These are phyloP conservation scores for Nothopassalora personata DNA, from an alignment of 2,329 filamentous ascomycete species.

Conservation along the genomic window DNA sequence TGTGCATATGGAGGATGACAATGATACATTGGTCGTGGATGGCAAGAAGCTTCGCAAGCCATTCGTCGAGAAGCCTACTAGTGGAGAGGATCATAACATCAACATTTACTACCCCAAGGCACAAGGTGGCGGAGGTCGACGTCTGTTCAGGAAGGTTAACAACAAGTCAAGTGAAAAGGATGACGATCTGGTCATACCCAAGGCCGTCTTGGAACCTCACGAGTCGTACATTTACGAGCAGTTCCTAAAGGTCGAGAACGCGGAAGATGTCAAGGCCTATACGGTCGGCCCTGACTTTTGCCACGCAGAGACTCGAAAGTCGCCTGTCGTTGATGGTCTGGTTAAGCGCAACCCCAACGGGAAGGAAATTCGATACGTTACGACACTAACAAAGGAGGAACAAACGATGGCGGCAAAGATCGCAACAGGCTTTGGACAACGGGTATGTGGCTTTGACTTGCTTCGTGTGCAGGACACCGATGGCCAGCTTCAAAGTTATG, in stretches of 20 bases:
- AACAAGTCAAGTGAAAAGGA: slow-evolving; percentile 98
- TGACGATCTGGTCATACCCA: slow-evolving; percentile 66
- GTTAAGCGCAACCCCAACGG: slow-evolving; percentile 95
- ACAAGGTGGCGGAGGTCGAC: slow-evolving; percentile 79
- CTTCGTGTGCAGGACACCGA: slow-evolving; percentile 66
- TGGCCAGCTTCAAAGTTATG: slow-evolving; percentile 65
- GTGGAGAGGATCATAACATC: slow-evolving; percentile 97
- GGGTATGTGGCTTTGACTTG: slow-evolving; percentile 93
- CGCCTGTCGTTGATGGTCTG: slow-evolving; percentile 91
- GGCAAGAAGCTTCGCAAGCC: slow-evolving; percentile 78
- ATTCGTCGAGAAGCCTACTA: slow-evolving; percentile 98
- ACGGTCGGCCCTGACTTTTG: slow-evolving; percentile 91
- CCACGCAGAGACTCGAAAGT: slow-evolving; percentile 95
- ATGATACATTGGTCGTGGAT: slow-evolving; percentile 82
- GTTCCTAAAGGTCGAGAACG: slow-evolving; percentile 93
- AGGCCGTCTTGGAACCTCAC: slow-evolving; percentile 72
- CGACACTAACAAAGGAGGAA: slow-evolving; percentile 73
- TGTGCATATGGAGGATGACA: slow-evolving; percentile 83
- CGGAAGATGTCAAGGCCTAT: slow-evolving; percentile 97
- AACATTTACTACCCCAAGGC: slow-evolving; percentile 93
- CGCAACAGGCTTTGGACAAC: slow-evolving; percentile 83
- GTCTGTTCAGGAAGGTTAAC: slow-evolving; percentile 92
- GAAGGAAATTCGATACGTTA: slow-evolving; percentile 95
- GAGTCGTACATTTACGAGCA: slow-evolving; percentile 96
- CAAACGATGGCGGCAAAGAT: slow-evolving; percentile 84